Percentiles rank a stretch among this genome's conserved stretches.
These are phyloP conservation scores for Claviceps pusilla DNA, from an alignment of 2,329 filamentous ascomycete species.

Conservation along the genomic window DNA sequence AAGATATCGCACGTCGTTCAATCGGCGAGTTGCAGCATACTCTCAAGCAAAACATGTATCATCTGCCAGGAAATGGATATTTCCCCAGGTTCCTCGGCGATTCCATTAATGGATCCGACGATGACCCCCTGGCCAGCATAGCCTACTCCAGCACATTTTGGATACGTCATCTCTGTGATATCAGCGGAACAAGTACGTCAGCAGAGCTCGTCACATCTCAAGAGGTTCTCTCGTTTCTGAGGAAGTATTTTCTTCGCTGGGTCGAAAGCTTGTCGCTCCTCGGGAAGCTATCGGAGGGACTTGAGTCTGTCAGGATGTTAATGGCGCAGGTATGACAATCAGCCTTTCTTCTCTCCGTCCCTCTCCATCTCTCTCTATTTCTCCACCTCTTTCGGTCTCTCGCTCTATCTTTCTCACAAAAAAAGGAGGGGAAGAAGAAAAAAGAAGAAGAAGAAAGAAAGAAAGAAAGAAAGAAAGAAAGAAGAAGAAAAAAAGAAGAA, in stretches of 20 bases:
- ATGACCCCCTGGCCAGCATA: conserved; percentile 9
- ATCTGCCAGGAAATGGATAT: conserved; percentile 11
- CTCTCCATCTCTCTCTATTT: too few relatives aligned
- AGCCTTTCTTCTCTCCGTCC: neutral
- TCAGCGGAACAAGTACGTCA: neutral
- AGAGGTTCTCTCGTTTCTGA: conserved; percentile 8
- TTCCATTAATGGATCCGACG: conserved; percentile 4
- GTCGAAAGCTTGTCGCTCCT: conserved; percentile 8
- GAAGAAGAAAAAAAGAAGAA: too few relatives aligned
- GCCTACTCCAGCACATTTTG: conserved; percentile 19
- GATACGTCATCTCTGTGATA: conserved; percentile 17
- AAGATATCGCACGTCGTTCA: conserved; percentile 20
- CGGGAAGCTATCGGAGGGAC: conserved; percentile 3
- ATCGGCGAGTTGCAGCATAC: conserved; percentile 16
- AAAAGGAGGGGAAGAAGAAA: too few relatives aligned
- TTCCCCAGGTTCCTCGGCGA: conserved; percentile 11
- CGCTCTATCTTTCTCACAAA: too few relatives aligned
- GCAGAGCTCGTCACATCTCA: conserved; percentile 9
- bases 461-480: too few relatives aligned
- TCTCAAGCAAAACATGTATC: conserved; percentile 23
- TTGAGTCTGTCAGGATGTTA: conserved; percentile 4
- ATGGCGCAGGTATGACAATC: conserved; percentile 2
- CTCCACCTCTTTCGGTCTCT: too few relatives aligned
- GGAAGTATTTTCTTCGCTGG: conserved; percentile 8
- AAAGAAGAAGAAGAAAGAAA: too few relatives aligned